Conservation (phyloP, 2,329 filamentous ascomycete species). For the Botrytis byssoidea region DNA sequence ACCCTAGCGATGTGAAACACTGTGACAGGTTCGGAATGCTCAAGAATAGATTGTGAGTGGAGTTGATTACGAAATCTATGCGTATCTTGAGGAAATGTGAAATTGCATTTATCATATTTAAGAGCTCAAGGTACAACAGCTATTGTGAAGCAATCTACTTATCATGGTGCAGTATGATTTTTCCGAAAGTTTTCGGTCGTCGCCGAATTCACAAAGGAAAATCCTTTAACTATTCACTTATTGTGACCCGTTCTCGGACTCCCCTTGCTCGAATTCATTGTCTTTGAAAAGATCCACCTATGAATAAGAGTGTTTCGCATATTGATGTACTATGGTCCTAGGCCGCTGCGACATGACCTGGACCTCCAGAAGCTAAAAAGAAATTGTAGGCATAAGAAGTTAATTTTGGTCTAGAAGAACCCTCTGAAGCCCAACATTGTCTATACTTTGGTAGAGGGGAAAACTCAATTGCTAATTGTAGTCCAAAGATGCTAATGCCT, state of each 20-base stretch:
- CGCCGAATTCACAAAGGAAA: slow-evolving; percentile 12
- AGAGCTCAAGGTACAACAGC: background rate
- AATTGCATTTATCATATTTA: slow-evolving; percentile 17
- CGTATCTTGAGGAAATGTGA: slow-evolving; percentile 11
- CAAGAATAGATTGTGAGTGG: slow-evolving; percentile 10
- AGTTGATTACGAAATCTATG: slow-evolving; percentile 15
- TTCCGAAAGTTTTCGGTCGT: background rate
- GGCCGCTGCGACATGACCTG: background rate
- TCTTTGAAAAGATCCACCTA: background rate
- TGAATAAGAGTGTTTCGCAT: slow-evolving; percentile 1
- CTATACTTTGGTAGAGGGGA: background rate
- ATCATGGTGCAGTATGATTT: background rate
- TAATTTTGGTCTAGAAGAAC: background rate
- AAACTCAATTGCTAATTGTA: background rate
- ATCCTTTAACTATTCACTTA: background rate
- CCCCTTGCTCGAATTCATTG: background rate
- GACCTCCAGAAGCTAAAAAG: background rate
- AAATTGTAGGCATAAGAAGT: background rate
- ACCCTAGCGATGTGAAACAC: background rate
- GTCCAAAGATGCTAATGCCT: background rate
- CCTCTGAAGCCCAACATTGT: background rate
- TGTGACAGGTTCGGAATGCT: slow-evolving; percentile 5
- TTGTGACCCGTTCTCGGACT: slow-evolving; percentile 8
- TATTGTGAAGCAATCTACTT: background rate
- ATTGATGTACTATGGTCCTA: background rate